Conservation (phyloP, 202 grass and related monocot genomes). For the Schoenoplectus triqueter region DNA sequence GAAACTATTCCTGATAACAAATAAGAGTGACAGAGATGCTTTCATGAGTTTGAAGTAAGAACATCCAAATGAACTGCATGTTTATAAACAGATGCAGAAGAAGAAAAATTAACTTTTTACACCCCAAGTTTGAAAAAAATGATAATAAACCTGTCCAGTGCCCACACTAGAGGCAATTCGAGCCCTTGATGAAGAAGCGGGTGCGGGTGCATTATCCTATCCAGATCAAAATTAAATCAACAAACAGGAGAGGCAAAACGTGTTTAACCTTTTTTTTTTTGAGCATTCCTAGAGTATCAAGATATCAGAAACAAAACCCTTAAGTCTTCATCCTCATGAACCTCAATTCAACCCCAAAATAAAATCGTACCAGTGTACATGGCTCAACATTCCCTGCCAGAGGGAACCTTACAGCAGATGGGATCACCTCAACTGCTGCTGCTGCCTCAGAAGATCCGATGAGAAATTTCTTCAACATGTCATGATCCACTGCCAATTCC, state of each 20-base stretch:
- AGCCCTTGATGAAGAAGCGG: neutral
- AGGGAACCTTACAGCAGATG: slow-evolving; percentile 37
- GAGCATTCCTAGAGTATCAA: neutral
- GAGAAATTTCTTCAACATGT: slow-evolving; percentile 33
- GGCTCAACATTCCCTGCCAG: neutral
- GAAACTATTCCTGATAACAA: neutral
- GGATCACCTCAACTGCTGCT: slow-evolving; percentile 28
- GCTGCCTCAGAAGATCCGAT: slow-evolving; percentile 33
- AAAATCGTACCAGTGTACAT: neutral
- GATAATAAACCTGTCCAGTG: neutral
- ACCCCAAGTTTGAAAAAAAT: neutral
- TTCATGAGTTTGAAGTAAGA: neutral
- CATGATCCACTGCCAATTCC: slow-evolving; percentile 53
- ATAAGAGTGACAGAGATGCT: neutral
- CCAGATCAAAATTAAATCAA: neutral
- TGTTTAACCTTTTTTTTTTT: neutral
- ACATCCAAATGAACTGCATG: neutral
- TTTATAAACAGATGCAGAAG: neutral
- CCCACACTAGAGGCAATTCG: neutral
- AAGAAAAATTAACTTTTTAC: neutral
- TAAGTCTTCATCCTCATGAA: neutral
- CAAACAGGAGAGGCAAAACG: neutral
- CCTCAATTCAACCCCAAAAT: neutral
- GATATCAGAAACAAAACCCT: neutral
- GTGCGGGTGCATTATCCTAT: neutral